Conservation (phyloP, 2,329 filamentous ascomycete genomes). For the Aspergillus spinulosporus region DNA sequence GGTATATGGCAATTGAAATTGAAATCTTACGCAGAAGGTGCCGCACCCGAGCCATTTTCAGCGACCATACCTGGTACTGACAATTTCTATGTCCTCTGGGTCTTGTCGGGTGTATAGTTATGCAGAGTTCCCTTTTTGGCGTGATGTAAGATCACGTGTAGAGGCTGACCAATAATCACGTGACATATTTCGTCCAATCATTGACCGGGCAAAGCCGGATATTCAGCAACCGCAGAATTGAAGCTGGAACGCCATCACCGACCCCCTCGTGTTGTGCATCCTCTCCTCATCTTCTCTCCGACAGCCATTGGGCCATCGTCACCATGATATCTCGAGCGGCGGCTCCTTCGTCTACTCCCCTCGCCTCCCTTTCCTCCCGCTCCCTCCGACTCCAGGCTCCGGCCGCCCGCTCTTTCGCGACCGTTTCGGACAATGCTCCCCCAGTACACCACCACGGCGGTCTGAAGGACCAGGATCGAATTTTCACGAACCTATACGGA, state of each 20-base stretch:
- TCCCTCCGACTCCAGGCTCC: constrained; percentile 43
- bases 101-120: constrained; percentile 1
- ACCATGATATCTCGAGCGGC: constrained; percentile 50
- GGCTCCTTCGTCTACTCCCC: constrained; percentile 44
- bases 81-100: not conserved
- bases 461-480: constrained; percentile 93
- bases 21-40: not conserved
- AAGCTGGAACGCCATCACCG: constrained; percentile 31
- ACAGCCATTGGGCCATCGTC: constrained; percentile 39
- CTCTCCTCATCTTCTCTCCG: constrained; percentile 27
- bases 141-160: constrained; percentile 6
- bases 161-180: constrained; percentile 27
- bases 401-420: constrained; percentile 69
- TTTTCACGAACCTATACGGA: constrained; percentile 98
- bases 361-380: constrained; percentile 43
- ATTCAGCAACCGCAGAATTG: constrained; percentile 42
- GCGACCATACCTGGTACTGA: not conserved
- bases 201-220: constrained; percentile 37
- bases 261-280: constrained; percentile 20
- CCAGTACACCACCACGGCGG: constrained; percentile 74
- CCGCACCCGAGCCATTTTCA: not conserved
- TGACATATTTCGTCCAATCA: constrained; percentile 38
- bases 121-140: constrained; percentile 9
- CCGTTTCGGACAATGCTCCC: constrained; percentile 67
- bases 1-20: not conserved